Percentiles rank a stretch among this genome's conserved stretches.
Evolutionary conservation across 768 basidiomycete species (phyloP).

Genomic region (Dacryopinax spathularia): DNA sequence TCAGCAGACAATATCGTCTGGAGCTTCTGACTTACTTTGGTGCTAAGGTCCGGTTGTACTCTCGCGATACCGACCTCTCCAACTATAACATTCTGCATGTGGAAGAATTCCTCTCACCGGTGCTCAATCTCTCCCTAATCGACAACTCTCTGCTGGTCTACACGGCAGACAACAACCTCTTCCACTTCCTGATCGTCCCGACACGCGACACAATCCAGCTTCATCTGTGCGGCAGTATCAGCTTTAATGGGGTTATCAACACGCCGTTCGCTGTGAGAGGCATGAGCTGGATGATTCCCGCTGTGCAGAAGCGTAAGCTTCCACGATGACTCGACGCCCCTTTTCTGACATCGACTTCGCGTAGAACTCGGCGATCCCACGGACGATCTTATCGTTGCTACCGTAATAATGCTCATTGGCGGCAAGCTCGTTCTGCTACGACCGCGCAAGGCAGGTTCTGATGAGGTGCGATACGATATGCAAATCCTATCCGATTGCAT

Average conservation of each 20-base stretch:
- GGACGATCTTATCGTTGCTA: slow-evolving; percentile 84
- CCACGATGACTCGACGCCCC: background rate
- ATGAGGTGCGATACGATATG: slow-evolving; percentile 93
- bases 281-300: slow-evolving; percentile 94
- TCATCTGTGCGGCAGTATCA: slow-evolving; percentile 86
- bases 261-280: slow-evolving; percentile 72
- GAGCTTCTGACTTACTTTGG: slow-evolving; percentile 4
- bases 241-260: slow-evolving; percentile 78
- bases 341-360: background rate
- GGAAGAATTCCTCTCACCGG: slow-evolving; percentile 58
- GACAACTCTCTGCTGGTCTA: slow-evolving; percentile 93
- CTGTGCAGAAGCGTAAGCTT: slow-evolving; percentile 72
- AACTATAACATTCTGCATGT: slow-evolving; percentile 72
- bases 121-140: slow-evolving; percentile 77
- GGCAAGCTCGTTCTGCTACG: slow-evolving; percentile 79
- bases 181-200: slow-evolving; percentile 82
- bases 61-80: slow-evolving; percentile 75
- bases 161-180: slow-evolving; percentile 82
- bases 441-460: slow-evolving; percentile 69
- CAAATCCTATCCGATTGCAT: slow-evolving; percentile 94
- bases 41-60: slow-evolving; percentile 83
- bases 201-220: slow-evolving; percentile 70
- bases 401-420: slow-evolving; percentile 89
- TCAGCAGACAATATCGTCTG: slow-evolving; percentile 9
- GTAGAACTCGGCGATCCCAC: slow-evolving; percentile 86